Conservation (phyloP, 805 yeast genomes). For the Komagataella ulmi region DNA sequence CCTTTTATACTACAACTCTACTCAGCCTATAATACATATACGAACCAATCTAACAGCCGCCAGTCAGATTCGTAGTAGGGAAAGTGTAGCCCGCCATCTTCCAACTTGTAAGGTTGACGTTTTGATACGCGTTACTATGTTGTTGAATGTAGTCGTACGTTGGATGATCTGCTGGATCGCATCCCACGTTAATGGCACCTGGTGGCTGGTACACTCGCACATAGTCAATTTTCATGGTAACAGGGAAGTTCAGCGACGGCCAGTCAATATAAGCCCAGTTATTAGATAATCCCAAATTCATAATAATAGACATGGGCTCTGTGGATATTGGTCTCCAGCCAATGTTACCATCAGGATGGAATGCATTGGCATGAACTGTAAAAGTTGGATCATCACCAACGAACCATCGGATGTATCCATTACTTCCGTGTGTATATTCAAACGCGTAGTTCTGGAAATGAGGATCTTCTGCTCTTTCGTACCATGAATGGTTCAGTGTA, state of each 20-base stretch:
- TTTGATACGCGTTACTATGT: constrained; percentile 57
- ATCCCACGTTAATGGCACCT: constrained; percentile 45
- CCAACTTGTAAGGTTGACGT: constrained; percentile 68
- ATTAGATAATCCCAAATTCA: constrained; percentile 84
- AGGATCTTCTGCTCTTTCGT: constrained; percentile 24
- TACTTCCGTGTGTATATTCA: constrained; percentile 63
- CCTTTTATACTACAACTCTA: background rate
- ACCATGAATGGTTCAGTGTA: constrained; percentile 74
- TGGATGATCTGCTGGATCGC: constrained; percentile 82
- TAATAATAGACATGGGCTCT: constrained; percentile 85
- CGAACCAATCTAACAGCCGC: constrained; percentile 15
- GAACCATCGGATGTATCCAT: constrained; percentile 77
- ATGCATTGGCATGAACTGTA: constrained; percentile 58
- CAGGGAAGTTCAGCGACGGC: constrained; percentile 71
- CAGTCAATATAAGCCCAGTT: constrained; percentile 94
- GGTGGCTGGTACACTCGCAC: constrained; percentile 88
- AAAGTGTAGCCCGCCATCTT: constrained; percentile 52
- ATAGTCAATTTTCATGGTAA: constrained; percentile 62
- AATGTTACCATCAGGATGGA: constrained; percentile 85
- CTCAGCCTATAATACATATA: background rate
- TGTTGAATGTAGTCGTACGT: constrained; percentile 68
- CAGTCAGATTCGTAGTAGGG: constrained; percentile 52
- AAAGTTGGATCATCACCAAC: constrained; percentile 73
- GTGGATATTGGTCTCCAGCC: constrained; percentile 71
- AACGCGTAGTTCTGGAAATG: constrained; percentile 60